Evolutionary conservation across 306 rosid genomes (phyloP), one percentile per base, ranked within the genome.

Genomic region (Cajanus cajan): DNA sequence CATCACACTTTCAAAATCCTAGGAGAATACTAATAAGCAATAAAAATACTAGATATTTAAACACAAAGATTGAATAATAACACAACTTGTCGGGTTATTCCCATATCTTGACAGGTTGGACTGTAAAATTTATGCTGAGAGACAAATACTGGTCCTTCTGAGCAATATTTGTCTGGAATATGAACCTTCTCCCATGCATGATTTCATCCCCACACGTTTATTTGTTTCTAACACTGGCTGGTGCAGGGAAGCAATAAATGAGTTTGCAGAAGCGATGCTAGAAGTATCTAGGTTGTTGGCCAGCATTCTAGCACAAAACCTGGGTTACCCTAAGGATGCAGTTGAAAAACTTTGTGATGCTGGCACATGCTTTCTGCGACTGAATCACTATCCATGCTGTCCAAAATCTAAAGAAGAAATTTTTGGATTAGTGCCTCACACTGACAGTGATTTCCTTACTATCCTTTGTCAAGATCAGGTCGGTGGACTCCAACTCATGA

Each of bases 401-500:
- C 90, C 94, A 25, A 65, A 85, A 74, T 79, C 89, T 19, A 63
- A 77, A 52, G 96, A 90, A 19, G 81, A 89, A 68, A 82, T 83
- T 39, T 83, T 80, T 41, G 98, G 98, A 22, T 74, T 92, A 73
- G 96, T 94, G 66, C 97, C 98, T 33, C 98, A 94, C 79, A 94
- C 98, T 39, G 98, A 94, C 80, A 94, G 97, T 58, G 98, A 92
- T 83, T 94, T 92, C 77, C 93, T 94, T 31, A 94, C 98, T 69
- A 85, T 94, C 74, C 96, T 94, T 13, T 65, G 78, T 79, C 98
- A 94, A 87, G 98, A 94, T 79, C 85, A 89, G 41, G 96, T 90
- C 13, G 97, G 98, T 22, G 98, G 98, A 25, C 97, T 94, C 68
- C 94, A 92, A 54, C 97, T 94, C 76, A 88, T 92, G 97, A 94